phyloP scores from a whole-genome alignment of 1,139 yeast genomes.

The Yamadazyma oceani region DNA sequence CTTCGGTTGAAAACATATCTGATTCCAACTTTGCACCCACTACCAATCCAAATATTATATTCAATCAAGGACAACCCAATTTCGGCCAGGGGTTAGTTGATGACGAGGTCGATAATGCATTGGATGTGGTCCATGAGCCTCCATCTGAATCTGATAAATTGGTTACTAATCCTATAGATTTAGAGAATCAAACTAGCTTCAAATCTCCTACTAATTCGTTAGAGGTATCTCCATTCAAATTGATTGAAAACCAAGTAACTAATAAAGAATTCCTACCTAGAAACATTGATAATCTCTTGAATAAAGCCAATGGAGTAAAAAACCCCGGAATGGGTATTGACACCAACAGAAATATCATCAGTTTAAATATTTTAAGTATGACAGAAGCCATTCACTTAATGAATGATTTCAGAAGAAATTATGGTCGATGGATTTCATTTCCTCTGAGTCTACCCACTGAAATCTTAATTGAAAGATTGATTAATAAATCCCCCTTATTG shows the following conservation, averaged over 20 bases:
- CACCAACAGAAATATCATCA: conserved; percentile 22
- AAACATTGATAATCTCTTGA: conserved; percentile 44
- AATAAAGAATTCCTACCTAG: conserved; percentile 34
- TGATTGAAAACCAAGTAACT: conserved; percentile 36
- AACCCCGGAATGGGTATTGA: neutral
- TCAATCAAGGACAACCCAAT: neutral
- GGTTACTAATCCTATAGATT: conserved; percentile 15
- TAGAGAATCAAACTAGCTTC: conserved; percentile 29
- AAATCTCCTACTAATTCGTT: conserved; percentile 43
- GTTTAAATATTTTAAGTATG: conserved; percentile 49
- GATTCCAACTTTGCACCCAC: neutral
- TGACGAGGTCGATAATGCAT: conserved; percentile 1
- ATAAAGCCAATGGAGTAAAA: conserved; percentile 19
- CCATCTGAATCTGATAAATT: conserved; percentile 6
- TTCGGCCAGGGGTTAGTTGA: conserved; percentile 7
- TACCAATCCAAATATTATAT: conserved; percentile 1
- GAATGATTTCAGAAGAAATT: conserved; percentile 61
- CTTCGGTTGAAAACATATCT: conserved; percentile 18
- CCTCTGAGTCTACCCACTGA: conserved; percentile 55
- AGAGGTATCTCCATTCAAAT: conserved; percentile 50
- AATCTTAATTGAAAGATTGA: conserved; percentile 51
- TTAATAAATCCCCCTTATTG: conserved; percentile 58
- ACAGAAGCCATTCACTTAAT: conserved; percentile 52
- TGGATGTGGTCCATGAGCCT: neutral
- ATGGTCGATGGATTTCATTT: conserved; percentile 78